phyloP scores from a whole-genome alignment of 352 stramenopile genomes.

The Globisporangium nodosum region DNA sequence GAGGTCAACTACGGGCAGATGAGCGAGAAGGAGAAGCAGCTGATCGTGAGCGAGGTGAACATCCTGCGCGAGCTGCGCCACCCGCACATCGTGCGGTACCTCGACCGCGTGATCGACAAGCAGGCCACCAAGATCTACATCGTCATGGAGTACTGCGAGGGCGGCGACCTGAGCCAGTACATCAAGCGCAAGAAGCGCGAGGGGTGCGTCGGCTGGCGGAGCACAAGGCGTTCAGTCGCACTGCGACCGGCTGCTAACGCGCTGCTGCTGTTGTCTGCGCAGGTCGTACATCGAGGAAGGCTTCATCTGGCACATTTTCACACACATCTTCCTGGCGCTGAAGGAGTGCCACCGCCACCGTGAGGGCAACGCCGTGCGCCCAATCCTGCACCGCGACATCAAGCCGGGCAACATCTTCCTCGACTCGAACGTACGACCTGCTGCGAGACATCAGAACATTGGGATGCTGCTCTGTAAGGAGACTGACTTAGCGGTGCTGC shows the following conservation, averaged over 20 bases:
- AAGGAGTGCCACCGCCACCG: slow-evolving; percentile 89
- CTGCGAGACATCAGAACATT: neutral
- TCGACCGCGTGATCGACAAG: slow-evolving; percentile 93
- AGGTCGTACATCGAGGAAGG: slow-evolving; percentile 89
- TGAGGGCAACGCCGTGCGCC: slow-evolving; percentile 69
- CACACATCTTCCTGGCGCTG: slow-evolving; percentile 89
- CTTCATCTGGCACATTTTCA: slow-evolving; percentile 93
- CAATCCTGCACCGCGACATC: slow-evolving; percentile 90
- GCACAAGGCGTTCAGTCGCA: no score
- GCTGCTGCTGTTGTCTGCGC: neutral
- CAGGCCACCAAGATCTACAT: slow-evolving; percentile 92
- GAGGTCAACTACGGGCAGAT: slow-evolving; percentile 91
- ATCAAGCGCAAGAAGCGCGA: slow-evolving; percentile 90
- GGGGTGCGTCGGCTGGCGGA: slow-evolving; percentile 33
- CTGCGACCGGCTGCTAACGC: neutral
- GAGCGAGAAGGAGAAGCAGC: slow-evolving; percentile 92
- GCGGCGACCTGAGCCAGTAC: slow-evolving; percentile 86
- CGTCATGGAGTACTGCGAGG: slow-evolving; percentile 93
- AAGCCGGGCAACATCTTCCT: slow-evolving; percentile 92
- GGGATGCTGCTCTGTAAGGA: no score
- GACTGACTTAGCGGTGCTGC: slow-evolving; percentile 4
- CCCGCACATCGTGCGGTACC: slow-evolving; percentile 91
- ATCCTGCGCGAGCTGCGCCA: slow-evolving; percentile 91
- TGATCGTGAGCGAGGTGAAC: slow-evolving; percentile 93
- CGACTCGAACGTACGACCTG: slow-evolving; percentile 69